Evolutionary conservation across 1,139 yeast genomes (phyloP).

Genomic region (Pichia sp.): DNA sequence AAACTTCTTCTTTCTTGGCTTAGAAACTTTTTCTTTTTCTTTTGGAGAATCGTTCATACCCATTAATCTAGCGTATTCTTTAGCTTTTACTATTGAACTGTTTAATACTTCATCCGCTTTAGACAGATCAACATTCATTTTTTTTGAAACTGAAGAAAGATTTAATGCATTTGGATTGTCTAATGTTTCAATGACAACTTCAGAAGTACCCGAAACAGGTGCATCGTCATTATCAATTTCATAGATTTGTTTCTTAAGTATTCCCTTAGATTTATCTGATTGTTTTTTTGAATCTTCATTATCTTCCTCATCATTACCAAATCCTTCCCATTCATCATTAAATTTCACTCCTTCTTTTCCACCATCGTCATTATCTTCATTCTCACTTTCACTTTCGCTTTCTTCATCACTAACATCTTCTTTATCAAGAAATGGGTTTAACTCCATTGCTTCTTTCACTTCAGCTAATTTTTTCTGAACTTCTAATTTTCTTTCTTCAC

Average conservation of each 20-base stretch:
- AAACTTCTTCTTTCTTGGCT: constrained; percentile 68
- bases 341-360: background rate
- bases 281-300: constrained; percentile 16
- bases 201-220: constrained; percentile 49
- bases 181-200: constrained; percentile 55
- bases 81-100: constrained; percentile 60
- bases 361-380: constrained; percentile 25
- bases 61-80: constrained; percentile 62
- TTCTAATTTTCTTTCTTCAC: constrained; percentile 65
- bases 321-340: constrained; percentile 16
- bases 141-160: constrained; percentile 36
- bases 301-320: constrained; percentile 19
- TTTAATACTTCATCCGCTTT: constrained; percentile 57
- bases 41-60: constrained; percentile 32
- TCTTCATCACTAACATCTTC: constrained; percentile 12
- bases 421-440: constrained; percentile 20
- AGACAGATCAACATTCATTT: constrained; percentile 57
- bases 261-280: constrained; percentile 30
- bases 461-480: constrained; percentile 48
- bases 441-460: constrained; percentile 24
- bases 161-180: constrained; percentile 39
- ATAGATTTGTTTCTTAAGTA: constrained; percentile 43
- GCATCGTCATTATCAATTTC: constrained; percentile 41
- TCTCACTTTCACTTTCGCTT: constrained; percentile 14
- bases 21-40: constrained; percentile 28